phyloP scores from a whole-genome alignment of 345 rosid genomes.

The Populus alba region DNA sequence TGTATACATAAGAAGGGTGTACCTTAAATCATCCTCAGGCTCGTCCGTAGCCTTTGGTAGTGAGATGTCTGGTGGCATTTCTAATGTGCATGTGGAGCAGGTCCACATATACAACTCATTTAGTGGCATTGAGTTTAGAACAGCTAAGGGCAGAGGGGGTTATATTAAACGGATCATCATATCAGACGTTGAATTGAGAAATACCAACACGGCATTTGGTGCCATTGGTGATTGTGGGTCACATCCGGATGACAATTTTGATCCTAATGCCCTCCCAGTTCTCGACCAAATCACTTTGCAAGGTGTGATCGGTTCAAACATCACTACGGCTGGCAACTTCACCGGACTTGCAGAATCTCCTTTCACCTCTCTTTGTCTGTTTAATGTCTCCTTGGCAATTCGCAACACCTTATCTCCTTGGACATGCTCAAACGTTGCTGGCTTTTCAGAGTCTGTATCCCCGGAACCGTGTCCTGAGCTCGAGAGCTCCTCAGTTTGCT shows the following conservation, averaged over 20 bases:
- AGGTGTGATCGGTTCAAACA: constrained; percentile 55
- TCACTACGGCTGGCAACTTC: constrained; percentile 63
- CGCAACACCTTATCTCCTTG: constrained; percentile 41
- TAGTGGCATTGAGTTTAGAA: constrained; percentile 65
- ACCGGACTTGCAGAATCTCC: constrained; percentile 70
- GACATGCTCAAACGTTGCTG: constrained; percentile 69
- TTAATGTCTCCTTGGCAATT: constrained; percentile 50
- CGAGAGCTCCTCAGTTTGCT: constrained; percentile 34
- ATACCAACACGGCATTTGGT: constrained; percentile 45
- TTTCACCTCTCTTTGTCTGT: constrained; percentile 63
- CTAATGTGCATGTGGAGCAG: constrained; percentile 50
- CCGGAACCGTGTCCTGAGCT: constrained; percentile 74
- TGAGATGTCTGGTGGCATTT: constrained; percentile 96
- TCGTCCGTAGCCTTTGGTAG: constrained; percentile 87
- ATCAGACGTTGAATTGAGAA: constrained; percentile 42
- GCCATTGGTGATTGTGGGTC: constrained; percentile 59
- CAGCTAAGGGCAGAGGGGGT: constrained; percentile 83
- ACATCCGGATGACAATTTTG: constrained; percentile 78
- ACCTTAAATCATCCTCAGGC: constrained; percentile 66
- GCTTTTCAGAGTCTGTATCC: constrained; percentile 64
- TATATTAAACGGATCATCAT: constrained; percentile 58
- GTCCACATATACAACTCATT: constrained; percentile 48
- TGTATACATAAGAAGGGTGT: constrained; percentile 60
- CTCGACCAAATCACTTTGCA: constrained; percentile 44
- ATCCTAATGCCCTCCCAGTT: constrained; percentile 65